Evolutionary conservation across 116 monocot species (phyloP), one percentile per base, ranked within the genome.

Genomic region (Phalaenopsis hybrid): DNA sequence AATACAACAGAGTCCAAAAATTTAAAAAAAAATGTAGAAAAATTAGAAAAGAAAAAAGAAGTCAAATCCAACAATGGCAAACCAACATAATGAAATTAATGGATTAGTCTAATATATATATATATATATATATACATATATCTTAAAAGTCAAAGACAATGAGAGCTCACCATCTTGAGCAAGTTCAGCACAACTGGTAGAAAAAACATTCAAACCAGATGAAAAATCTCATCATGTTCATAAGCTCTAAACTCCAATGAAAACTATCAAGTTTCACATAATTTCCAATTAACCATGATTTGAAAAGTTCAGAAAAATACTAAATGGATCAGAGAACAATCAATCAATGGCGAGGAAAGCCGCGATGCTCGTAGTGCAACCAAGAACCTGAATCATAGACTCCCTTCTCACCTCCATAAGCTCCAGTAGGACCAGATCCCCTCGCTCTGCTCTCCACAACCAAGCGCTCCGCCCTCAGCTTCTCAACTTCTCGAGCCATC

Each of bases 401-500:
- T 3, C 85, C 87, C 58, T 82, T 83, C 11, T 80, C 85, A 6
- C 1, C 28, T 20, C 77, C 49, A 83, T 80, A 84, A 11, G 80
- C 34, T 20, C 79, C 45, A 18, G 43, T 51, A 68, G 84, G 84
- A 46, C 87, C 65, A 44, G 89, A 58, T 61, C 78, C 84, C 50
- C 87, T 72, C 8, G 57, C 58, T 82, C 83, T 85, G 57, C 81
- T 87, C 57, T 81, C 82, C 68, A 79, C 3, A 45, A 25, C 80
- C 33, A 44, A 31, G 7, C 33, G 72, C 79, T 91, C 87, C 23
- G 89, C 84, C 79, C 86, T 86, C 55, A 92, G 81, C 81, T 92
- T 89, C 80, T 92, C 92, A 44, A 86, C 51, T 77, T 92, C 90
- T 28, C 90, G 83, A 50, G 92, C 88, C 92, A 92, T 90, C 12